These are phyloP conservation scores for Phytophthora fragariaefolia DNA, from an alignment of 352 stramenopile species.

Conservation along the genomic window DNA sequence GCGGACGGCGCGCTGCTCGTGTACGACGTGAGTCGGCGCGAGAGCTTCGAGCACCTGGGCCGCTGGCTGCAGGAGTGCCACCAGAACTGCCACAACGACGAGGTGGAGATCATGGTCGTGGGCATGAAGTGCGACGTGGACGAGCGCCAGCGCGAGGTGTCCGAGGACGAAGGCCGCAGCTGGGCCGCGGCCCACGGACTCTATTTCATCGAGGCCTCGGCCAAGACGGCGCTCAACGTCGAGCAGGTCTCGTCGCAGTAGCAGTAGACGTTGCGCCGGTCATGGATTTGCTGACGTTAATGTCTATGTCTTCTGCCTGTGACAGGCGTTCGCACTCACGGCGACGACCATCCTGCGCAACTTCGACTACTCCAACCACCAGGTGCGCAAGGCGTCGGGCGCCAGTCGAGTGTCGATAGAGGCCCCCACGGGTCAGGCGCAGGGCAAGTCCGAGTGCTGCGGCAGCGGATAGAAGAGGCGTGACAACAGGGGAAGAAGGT, in stretches of 20 bases:
- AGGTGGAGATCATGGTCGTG: slow-evolving; percentile 87
- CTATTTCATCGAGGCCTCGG: slow-evolving; percentile 87
- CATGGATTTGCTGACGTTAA: too few relatives aligned
- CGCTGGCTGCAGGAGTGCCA: slow-evolving; percentile 86
- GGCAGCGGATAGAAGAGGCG: slow-evolving; percentile 13
- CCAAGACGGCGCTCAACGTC: slow-evolving; percentile 84
- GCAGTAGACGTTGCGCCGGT: too few relatives aligned
- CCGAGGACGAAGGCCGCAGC: slow-evolving; percentile 67
- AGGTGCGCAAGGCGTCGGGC: slow-evolving; percentile 52
- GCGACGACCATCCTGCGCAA: slow-evolving; percentile 77
- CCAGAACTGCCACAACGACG: slow-evolving; percentile 88
- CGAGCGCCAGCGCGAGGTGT: slow-evolving; percentile 64
- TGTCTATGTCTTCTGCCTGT: slow-evolving; percentile 1
- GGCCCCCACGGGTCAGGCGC: slow-evolving; percentile 25
- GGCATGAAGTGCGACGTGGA: slow-evolving; percentile 85
- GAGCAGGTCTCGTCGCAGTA: slow-evolving; percentile 81
- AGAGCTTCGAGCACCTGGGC: slow-evolving; percentile 80
- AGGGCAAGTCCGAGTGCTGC: slow-evolving; percentile 49
- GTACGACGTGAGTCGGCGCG: slow-evolving; percentile 83
- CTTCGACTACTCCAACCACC: slow-evolving; percentile 75
- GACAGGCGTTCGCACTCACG: slow-evolving; percentile 71
- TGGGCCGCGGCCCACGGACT: slow-evolving; percentile 70
- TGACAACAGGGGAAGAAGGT: too few relatives aligned
- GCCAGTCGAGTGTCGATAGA: slow-evolving; percentile 54
- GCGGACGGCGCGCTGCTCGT: slow-evolving; percentile 89